Evolutionary conservation across 2,329 filamentous ascomycete genomes (phyloP), one percentile per base, ranked within the genome.

Genomic region (Penicillium janthinellum): DNA sequence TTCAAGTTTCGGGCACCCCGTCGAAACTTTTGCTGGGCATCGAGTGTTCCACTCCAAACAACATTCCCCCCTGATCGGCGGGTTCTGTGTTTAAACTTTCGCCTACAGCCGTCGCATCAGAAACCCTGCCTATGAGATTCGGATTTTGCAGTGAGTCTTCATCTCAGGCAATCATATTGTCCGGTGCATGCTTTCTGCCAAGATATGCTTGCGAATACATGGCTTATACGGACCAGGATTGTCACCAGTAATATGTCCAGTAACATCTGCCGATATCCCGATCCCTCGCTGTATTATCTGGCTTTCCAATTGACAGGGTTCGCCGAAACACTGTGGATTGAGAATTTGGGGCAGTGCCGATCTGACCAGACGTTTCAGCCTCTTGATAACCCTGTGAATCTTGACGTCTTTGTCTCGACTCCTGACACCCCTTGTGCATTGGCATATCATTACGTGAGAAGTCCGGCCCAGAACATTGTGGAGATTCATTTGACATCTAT

Each of bases 1-100:
- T 38, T 20, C 20, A 20, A 20, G 20, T 20, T 20, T 17, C n/a
- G 39, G 17, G 12, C 39, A 28, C 34, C 41, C 34, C 41, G 28
- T 28, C 39, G 41, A 38, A 53, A 35, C 28, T 10, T 20, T 34
- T 34, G 51, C 22, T 17, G 8, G n/a, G 17, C 20, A 17, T 58
- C 25, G 56, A 63, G 60, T 34, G 28, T 49, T 61, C 54, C 42
- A 56, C 34, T 56, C 54, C 49, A 61, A 25, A 17, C 31, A 28
- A 25, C 38, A 5, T 47, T 25, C 35, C 41, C 59, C 56, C 58
- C 61, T 64, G 64, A 65, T 65, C 59, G 54, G 59, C 60, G 54
- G 25, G 20, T 41, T 54, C 49, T 31, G 38, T 47, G 37, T 59
- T 60, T 60, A 54, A 56, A 64, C 42, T 65, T 64, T 44, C 44